These are phyloP conservation scores for Ophiostoma tasmaniense DNA, from an alignment of 2,329 filamentous ascomycete species.

Conservation along the genomic window DNA sequence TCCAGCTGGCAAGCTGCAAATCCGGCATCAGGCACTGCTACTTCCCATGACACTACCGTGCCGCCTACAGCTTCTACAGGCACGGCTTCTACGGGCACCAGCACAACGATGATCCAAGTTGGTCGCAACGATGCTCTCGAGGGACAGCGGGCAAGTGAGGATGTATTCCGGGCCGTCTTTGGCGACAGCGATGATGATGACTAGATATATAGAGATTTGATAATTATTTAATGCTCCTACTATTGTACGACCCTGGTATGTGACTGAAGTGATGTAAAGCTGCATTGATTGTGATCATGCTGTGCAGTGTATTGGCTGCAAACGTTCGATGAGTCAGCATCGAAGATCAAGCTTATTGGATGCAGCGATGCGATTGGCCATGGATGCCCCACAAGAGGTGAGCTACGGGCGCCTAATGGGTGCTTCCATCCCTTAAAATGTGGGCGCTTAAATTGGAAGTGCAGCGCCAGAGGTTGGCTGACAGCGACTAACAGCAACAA, in stretches of 20 bases:
- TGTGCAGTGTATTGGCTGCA: not conserved
- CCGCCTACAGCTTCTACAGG: slow-evolving; percentile 23
- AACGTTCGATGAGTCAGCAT: not conserved
- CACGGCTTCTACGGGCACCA: slow-evolving; percentile 24
- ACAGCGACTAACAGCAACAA: not conserved
- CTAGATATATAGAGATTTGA: not conserved
- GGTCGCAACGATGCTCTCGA: slow-evolving; percentile 74
- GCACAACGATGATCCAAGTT: slow-evolving; percentile 43
- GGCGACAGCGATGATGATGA: slow-evolving; percentile 64
- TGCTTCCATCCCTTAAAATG: slow-evolving; percentile 5
- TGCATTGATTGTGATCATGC: not conserved
- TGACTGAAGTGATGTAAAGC: not conserved
- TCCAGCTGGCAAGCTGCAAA: slow-evolving; percentile 8
- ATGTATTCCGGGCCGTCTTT: slow-evolving; percentile 88
- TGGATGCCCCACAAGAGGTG: not conserved
- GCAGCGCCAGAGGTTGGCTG: not conserved
- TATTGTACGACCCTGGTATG: not conserved
- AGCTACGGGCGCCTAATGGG: slow-evolving; percentile 6
- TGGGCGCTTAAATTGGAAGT: slow-evolving; percentile 8
- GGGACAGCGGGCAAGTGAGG: slow-evolving; percentile 63
- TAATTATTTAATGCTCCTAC: not conserved
- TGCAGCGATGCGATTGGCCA: not conserved
- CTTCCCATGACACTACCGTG: not conserved
- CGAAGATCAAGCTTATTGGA: not conserved
- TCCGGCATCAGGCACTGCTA: too few relatives aligned